phyloP scores from a whole-genome alignment of 768 basidiomycete species.

The Podaxis carcinomalis region DNA sequence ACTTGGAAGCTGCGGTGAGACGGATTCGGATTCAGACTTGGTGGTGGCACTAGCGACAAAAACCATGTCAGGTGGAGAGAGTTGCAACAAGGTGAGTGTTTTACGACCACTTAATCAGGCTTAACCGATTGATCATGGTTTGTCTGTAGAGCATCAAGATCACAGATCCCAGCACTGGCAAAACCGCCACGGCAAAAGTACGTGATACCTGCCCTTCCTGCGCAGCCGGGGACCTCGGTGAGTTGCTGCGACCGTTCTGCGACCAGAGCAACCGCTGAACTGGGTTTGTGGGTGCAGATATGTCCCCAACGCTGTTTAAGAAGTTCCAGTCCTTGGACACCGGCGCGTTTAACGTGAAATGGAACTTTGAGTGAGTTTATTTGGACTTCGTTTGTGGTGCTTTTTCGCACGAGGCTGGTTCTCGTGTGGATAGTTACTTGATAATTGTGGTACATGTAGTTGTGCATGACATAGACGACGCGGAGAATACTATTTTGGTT shows the following conservation, averaged over 20 bases:
- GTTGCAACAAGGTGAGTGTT: not conserved
- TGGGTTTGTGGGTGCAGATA: conserved; percentile 1
- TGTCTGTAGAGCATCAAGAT: not conserved
- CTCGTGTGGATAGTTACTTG: not conserved
- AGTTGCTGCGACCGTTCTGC: not conserved
- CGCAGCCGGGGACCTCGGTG: not conserved
- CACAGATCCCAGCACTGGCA: not conserved
- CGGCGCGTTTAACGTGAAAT: not conserved
- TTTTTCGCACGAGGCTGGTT: not conserved
- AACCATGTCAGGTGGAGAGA: not conserved
- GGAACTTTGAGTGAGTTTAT: not conserved
- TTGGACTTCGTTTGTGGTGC: not conserved
- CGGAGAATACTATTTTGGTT: no score
- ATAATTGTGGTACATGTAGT: not conserved
- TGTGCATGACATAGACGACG: no score
- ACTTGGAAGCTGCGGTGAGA: conserved; percentile 3
- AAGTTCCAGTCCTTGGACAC: not conserved
- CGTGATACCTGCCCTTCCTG: conserved; percentile 1
- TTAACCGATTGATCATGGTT: not conserved
- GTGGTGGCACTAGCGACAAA: not conserved
- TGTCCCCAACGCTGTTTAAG: not conserved
- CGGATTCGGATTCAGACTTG: not conserved
- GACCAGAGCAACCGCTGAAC: not conserved
- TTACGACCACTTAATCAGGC: not conserved
- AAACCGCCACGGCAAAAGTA: not conserved